These are phyloP conservation scores for Calonectria hongkongensis DNA, from an alignment of 2,329 filamentous ascomycete genomes.

Conservation along the genomic window DNA sequence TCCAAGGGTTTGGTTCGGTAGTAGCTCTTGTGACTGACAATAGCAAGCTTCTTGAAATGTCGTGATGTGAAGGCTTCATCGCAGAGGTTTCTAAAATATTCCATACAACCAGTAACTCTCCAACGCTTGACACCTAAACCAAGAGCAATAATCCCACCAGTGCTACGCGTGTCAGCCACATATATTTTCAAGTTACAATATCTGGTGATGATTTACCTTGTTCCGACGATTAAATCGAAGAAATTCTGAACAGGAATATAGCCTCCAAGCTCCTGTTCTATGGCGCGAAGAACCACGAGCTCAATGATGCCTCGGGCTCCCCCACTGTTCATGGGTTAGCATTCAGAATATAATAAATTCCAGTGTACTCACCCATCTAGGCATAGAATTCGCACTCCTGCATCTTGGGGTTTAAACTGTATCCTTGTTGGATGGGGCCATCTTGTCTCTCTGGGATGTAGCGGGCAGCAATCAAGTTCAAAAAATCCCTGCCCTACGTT, in stretches of 20 bases:
- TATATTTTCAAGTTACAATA: background rate
- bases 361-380: conserved; percentile 26
- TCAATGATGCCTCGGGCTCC: conserved; percentile 27
- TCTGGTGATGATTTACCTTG: conserved; percentile 1
- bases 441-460: conserved; percentile 14
- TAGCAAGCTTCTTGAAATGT: background rate
- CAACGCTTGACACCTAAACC: conserved; percentile 33
- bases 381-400: conserved; percentile 30
- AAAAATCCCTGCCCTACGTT: conserved; percentile 17
- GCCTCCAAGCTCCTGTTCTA: conserved; percentile 23
- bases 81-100: conserved; percentile 22
- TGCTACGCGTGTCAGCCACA: conserved; percentile 7
- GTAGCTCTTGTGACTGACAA: conserved; percentile 27
- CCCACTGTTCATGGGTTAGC: conserved; percentile 12
- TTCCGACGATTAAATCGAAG: conserved; percentile 36
- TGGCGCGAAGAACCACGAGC: conserved; percentile 24
- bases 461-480: conserved; percentile 17
- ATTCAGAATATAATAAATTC: background rate
- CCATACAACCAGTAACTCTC: conserved; percentile 12
- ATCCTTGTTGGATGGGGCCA: conserved; percentile 19
- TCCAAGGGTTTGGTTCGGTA: conserved; percentile 34
- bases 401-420: conserved; percentile 32
- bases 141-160: conserved; percentile 36
- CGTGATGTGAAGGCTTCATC: conserved; percentile 23
- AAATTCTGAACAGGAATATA: conserved; percentile 27